These are phyloP conservation scores for Diaporthe nobilis DNA, from an alignment of 2,329 filamentous ascomycete genomes.

Conservation along the genomic window DNA sequence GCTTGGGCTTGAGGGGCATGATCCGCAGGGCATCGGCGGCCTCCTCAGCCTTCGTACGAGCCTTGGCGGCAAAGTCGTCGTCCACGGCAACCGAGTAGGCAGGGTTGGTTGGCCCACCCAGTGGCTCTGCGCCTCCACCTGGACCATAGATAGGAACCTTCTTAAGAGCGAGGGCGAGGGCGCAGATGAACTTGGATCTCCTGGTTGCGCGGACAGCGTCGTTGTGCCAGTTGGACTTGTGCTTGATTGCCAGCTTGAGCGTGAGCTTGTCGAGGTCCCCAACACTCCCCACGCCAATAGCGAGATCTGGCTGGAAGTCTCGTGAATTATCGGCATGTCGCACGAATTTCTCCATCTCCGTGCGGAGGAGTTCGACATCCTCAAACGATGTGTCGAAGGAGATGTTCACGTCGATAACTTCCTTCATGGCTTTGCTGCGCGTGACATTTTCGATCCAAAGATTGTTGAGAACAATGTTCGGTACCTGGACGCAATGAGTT, in stretches of 20 bases:
- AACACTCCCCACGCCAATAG: slow-evolving; percentile 83
- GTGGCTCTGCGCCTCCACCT: slow-evolving; percentile 74
- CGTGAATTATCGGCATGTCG: slow-evolving; percentile 85
- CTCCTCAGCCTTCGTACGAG: slow-evolving; percentile 71
- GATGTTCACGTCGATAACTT: slow-evolving; percentile 83
- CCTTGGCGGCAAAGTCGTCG: slow-evolving; percentile 75
- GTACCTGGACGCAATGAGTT: slow-evolving; percentile 68
- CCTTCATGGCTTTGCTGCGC: slow-evolving; percentile 92
- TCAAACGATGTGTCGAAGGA: slow-evolving; percentile 91
- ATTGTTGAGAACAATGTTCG: slow-evolving; percentile 92
- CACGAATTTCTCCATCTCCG: slow-evolving; percentile 90
- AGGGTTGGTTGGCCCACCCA: slow-evolving; percentile 80
- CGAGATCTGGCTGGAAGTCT: slow-evolving; percentile 90
- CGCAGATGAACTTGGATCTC: slow-evolving; percentile 97
- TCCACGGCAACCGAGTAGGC: slow-evolving; percentile 84
- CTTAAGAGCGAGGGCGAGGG: slow-evolving; percentile 85
- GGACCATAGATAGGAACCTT: slow-evolving; percentile 89
- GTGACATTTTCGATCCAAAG: slow-evolving; percentile 97
- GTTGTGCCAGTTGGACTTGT: slow-evolving; percentile 95
- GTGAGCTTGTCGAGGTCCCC: slow-evolving; percentile 90
- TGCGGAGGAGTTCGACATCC: slow-evolving; percentile 86
- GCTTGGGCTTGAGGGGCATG: slow-evolving; percentile 62
- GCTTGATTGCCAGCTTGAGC: slow-evolving; percentile 85
- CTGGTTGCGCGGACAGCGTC: slow-evolving; percentile 84
- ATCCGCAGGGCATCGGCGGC: slow-evolving; percentile 77